Base-by-base conservation (phyloP, 75 land plant genomes). In the Pseudotsuga menziesii region DNA sequence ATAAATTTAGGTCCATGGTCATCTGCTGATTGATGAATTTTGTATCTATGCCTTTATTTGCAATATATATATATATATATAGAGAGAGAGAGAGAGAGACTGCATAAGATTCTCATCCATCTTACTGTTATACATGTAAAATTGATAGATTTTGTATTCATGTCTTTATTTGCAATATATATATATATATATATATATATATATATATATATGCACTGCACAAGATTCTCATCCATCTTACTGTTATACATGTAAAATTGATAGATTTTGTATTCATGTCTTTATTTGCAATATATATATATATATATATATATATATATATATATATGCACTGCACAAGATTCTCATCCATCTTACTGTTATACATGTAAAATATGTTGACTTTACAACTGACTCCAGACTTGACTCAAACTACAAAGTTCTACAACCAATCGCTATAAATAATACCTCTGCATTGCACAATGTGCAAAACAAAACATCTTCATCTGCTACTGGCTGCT, bases 371-470 rank as follows among this genome's bases (percentile, higher is more conserved):
- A 23, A 23, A 15, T 32, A 16, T 13, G 41, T 35, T n/a, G 2
- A 23, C 29, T 62, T 27, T 27, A 29, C 5, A 27, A 62, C 0
- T 15, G 69, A 64, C 13, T 64, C 2, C 69, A 16, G 35, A 29
- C 69, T 35, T 27, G 35, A 35, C 26, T 2, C 17, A 35, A 64
- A 64, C 19, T 14, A 16, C 41, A 64, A 64, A 16, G 69, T 64
- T 64, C 20, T 7, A 32, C 41, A 32, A 16, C 39, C 41, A 64
- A 35, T 26, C 64, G 25, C 14, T 61, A 61, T 61, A 63, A 9
- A 12, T 5, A 20, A 20, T 90, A 91, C 93, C 91, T 91, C 91
- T 27, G 89, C 91, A 79, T 91, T 89, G 74, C 93, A 91, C 41
- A 89, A 75, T 52, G 93, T 89, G 78, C 93, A 91, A 66, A 82